Percentiles rank a stretch among this genome's conserved stretches.
Evolutionary conservation across 495 filamentous ascomycete genomes (phyloP).

Genomic region (Tuber calosporum): DNA sequence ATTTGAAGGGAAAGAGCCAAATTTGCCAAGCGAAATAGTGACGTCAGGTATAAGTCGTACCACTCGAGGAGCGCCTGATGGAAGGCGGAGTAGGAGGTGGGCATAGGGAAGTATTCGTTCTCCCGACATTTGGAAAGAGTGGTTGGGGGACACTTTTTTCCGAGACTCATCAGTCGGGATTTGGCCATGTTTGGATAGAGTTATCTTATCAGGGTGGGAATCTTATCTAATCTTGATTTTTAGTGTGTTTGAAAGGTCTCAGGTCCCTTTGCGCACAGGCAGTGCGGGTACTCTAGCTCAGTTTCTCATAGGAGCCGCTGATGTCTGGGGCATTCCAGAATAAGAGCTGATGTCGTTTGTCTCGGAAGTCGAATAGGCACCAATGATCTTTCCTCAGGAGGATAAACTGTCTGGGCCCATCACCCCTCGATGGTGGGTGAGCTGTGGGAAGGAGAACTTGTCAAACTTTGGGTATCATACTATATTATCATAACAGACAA

Average conservation of each 20-base stretch:
- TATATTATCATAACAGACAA: background rate
- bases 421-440: background rate
- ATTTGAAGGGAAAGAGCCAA: slow-evolving; percentile 78
- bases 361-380: background rate
- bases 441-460: background rate
- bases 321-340: too few species aligned
- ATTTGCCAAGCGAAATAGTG: slow-evolving; percentile 62
- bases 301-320: background rate
- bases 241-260: background rate
- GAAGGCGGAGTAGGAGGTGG: slow-evolving; percentile 36
- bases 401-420: background rate
- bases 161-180: background rate
- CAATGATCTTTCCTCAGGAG: background rate
- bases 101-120: slow-evolving; percentile 40
- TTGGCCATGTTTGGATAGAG: background rate
- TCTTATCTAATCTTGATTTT: background rate
- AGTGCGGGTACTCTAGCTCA: too few species aligned
- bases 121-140: background rate
- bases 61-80: slow-evolving; percentile 35
- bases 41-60: slow-evolving; percentile 37
- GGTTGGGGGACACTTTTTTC: background rate
- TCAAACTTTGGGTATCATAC: too few species aligned
- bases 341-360: background rate
- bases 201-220: background rate
- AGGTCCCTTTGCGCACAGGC: too few species aligned